These are phyloP conservation scores for Carnegiea gigantea DNA, from an alignment of 179 eudicot species.

Conservation along the genomic window DNA sequence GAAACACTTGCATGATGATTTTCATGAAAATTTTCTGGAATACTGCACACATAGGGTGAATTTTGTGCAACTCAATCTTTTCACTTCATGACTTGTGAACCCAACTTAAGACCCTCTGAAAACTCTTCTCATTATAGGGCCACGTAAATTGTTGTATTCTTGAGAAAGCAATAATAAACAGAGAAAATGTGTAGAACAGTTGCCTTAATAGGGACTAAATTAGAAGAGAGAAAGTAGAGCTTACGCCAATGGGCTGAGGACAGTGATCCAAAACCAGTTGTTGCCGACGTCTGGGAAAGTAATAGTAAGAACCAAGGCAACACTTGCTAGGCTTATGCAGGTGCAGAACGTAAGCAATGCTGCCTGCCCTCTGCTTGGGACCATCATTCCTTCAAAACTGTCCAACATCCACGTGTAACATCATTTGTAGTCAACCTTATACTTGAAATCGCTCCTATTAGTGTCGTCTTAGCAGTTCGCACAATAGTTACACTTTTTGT, in stretches of 20 bases:
- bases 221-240: conserved; percentile 19
- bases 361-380: conserved; percentile 94
- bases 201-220: not conserved
- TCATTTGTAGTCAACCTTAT: no score
- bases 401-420: conserved; percentile 1
- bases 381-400: conserved; percentile 87
- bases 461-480: no score
- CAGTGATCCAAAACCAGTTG: conserved; percentile 77
- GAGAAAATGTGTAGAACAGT: not conserved
- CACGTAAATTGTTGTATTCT: no score
- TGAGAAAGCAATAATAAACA: not conserved
- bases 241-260: conserved; percentile 89
- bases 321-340: conserved; percentile 88
- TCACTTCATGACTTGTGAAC: no score
- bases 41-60: no score
- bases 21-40: no score
- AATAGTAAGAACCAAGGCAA: conserved; percentile 84
- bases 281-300: conserved; percentile 79
- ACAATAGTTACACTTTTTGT: no score
- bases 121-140: no score
- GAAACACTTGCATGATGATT: no score
- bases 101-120: no score
- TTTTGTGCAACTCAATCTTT: no score
- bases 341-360: conserved; percentile 92
- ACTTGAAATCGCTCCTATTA: no score